A percentile compares a stretch with the other conserved stretches of the same genome.
These are phyloP conservation scores for Malus fusca DNA, from an alignment of 306 rosid species.

Conservation along the genomic window DNA sequence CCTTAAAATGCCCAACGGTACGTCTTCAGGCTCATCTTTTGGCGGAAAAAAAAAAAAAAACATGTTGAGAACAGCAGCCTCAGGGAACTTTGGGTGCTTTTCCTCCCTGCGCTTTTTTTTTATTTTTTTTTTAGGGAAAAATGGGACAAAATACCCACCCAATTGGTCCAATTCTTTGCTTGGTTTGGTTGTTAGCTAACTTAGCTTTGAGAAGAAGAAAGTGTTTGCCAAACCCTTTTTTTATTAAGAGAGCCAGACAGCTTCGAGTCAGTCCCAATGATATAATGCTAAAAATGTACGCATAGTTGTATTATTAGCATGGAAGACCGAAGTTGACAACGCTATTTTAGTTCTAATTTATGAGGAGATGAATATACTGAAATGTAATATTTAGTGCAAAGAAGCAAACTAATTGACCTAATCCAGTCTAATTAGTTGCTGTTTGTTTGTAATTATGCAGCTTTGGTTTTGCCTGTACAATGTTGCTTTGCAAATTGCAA, in stretches of 20 bases:
- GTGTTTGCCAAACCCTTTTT: neutral
- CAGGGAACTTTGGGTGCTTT: slow-evolving; percentile 56
- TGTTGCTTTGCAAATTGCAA: neutral
- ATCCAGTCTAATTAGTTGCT: neutral
- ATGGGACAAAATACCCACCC: neutral
- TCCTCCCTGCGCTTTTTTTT: slow-evolving; percentile 37
- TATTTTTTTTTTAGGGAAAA: neutral
- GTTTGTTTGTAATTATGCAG: neutral
- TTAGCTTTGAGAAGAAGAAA: neutral
- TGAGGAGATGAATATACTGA: no score
- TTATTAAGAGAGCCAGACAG: no score
- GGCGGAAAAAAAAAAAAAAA: slow-evolving; percentile 9
- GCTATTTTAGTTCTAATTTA: no score
- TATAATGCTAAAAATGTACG: no score
- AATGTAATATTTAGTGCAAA: no score
- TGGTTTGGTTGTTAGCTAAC: neutral
- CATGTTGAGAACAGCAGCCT: slow-evolving; percentile 50
- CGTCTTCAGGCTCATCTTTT: slow-evolving; percentile 4
- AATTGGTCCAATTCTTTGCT: neutral
- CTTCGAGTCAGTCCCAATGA: no score
- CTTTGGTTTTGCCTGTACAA: neutral
- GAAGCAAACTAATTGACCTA: no score
- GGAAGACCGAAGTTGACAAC: no score
- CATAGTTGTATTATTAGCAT: no score
- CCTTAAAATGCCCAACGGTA: slow-evolving; percentile 1